Conservation (phyloP, 108 stramenopile genomes). For the Stephanodiscus triporus region DNA sequence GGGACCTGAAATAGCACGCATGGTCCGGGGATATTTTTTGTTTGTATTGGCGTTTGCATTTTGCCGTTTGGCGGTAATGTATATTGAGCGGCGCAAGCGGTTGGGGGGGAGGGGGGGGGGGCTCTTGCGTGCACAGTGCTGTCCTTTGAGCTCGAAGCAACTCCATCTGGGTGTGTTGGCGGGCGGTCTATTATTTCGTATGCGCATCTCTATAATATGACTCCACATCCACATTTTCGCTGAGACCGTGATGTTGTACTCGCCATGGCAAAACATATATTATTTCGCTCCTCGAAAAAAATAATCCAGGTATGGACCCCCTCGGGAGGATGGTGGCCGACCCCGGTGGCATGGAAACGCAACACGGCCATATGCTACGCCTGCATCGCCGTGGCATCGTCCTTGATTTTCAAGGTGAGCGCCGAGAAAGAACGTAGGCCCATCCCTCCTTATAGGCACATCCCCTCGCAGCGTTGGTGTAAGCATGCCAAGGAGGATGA, state of each 20-base stretch:
- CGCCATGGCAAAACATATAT: background rate
- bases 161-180: background rate
- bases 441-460: conserved; percentile 57
- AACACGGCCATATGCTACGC: conserved; percentile 67
- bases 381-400: conserved; percentile 44
- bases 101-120: too few relatives aligned
- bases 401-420: conserved; percentile 69
- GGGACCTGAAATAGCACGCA: too few relatives aligned
- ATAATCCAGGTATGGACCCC: conserved; percentile 84
- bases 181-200: background rate
- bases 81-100: too few relatives aligned
- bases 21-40: too few relatives aligned
- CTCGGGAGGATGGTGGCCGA: conserved; percentile 88
- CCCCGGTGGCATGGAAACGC: conserved; percentile 75
- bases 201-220: background rate
- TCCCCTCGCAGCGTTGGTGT: conserved; percentile 54
- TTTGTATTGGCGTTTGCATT: too few relatives aligned
- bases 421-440: conserved; percentile 77
- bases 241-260: background rate
- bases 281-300: background rate
- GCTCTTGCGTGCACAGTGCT: too few relatives aligned
- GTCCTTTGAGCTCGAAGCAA: too few relatives aligned
- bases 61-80: too few relatives aligned
- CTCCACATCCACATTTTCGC: background rate
- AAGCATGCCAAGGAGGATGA: conserved; percentile 61